phyloP scores from a whole-genome alignment of 768 basidiomycete species.

The Tephrocybe sp. region DNA sequence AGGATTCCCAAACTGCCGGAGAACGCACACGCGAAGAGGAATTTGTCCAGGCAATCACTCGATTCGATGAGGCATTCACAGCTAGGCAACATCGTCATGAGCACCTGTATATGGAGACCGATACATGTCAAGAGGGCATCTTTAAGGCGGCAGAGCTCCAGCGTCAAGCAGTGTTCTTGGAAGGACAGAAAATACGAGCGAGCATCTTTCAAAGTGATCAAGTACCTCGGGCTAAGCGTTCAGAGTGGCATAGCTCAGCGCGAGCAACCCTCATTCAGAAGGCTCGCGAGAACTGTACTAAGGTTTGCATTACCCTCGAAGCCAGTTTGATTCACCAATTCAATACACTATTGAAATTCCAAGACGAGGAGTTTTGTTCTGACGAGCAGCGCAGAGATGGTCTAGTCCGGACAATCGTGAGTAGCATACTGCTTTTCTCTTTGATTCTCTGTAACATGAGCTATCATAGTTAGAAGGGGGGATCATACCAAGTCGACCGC shows the following conservation, averaged over 20 bases:
- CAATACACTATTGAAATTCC: background rate
- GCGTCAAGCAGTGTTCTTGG: conserved; percentile 1
- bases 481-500: background rate
- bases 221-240: background rate
- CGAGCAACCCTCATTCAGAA: background rate
- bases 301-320: background rate
- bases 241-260: conserved; percentile 3
- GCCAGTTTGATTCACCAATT: conserved; percentile 1
- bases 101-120: background rate
- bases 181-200: background rate
- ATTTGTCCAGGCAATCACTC: background rate
- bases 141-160: background rate
- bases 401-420: background rate
- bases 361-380: background rate
- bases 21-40: background rate
- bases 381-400: conserved; percentile 6
- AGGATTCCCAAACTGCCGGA: background rate
- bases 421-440: background rate
- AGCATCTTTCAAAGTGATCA: background rate
- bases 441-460: background rate
- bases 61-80: background rate
- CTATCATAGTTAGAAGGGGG: background rate
- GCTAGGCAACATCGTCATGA: background rate
- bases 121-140: background rate
- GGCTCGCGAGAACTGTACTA: background rate